Evolutionary conservation across 2,329 filamentous ascomycete species (phyloP).

Genomic region (Atkinsonella hypoxylon): DNA sequence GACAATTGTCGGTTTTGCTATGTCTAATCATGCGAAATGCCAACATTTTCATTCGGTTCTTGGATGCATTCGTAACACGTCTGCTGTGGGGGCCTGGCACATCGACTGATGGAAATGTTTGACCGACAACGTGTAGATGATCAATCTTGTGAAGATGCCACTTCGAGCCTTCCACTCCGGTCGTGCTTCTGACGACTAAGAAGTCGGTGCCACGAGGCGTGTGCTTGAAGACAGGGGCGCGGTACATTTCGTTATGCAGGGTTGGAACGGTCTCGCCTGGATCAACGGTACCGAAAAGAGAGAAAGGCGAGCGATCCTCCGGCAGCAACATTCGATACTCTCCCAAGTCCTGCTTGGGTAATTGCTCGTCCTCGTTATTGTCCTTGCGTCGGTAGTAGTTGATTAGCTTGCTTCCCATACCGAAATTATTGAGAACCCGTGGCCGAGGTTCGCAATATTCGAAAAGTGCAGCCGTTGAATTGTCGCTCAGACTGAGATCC

Average conservation of each 20-base stretch:
- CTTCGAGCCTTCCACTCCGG: conserved; percentile 60
- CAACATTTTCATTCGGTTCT: conserved; percentile 94
- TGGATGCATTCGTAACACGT: conserved; percentile 92
- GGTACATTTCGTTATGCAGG: conserved; percentile 89
- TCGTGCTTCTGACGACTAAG: conserved; percentile 70
- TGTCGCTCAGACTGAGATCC: conserved; percentile 78
- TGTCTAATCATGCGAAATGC: conserved; percentile 79
- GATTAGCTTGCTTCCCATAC: conserved; percentile 91
- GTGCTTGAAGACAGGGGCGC: conserved; percentile 88
- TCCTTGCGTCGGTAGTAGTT: conserved; percentile 90
- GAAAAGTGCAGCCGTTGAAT: conserved; percentile 74
- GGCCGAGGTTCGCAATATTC: conserved; percentile 96
- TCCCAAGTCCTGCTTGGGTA: conserved; percentile 74
- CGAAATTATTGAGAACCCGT: conserved; percentile 85
- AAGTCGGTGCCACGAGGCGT: conserved; percentile 70
- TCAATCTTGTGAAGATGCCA: conserved; percentile 87
- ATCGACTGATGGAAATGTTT: conserved; percentile 84
- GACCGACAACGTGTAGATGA: conserved; percentile 80
- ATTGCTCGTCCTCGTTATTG: conserved; percentile 56
- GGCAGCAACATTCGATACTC: conserved; percentile 80
- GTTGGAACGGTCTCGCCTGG: conserved; percentile 83
- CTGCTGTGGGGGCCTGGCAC: conserved; percentile 88
- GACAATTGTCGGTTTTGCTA: conserved; percentile 55
- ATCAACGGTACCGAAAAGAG: conserved; percentile 86
- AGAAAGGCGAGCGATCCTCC: conserved; percentile 92